A percentile compares a stretch with the other conserved stretches of the same genome.
Conservation (phyloP, 345 rosid genomes). For the Sisymbrium irio region DNA sequence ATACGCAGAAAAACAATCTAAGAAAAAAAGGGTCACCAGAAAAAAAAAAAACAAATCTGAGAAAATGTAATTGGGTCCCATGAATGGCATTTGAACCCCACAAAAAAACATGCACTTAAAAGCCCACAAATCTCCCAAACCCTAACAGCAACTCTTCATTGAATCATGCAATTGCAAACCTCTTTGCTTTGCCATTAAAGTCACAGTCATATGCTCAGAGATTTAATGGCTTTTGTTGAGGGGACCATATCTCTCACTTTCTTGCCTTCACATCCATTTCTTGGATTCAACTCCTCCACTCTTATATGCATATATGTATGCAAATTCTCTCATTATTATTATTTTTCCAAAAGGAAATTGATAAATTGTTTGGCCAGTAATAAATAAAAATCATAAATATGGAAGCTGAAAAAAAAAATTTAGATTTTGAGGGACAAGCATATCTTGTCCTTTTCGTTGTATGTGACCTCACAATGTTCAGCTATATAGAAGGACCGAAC, state of each 20-base stretch:
- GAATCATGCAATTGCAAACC: constrained; percentile 39
- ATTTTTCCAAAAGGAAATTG: constrained; percentile 10
- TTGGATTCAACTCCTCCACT: constrained; percentile 35
- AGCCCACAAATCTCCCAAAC: constrained; percentile 38
- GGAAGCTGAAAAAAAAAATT: constrained; percentile 24
- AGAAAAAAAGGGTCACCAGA: neutral
- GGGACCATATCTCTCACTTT: constrained; percentile 38
- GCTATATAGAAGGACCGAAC: constrained; percentile 31
- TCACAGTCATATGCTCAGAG: constrained; percentile 42
- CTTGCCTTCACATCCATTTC: constrained; percentile 34
- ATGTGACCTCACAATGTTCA: constrained; percentile 39
- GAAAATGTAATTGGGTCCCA: constrained; percentile 29
- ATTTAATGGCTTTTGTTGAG: constrained; percentile 39
- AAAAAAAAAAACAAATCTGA: constrained; percentile 1
- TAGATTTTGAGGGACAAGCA: constrained; percentile 39
- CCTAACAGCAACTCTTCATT: constrained; percentile 42
- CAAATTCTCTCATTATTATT: neutral
- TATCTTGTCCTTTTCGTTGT: constrained; percentile 38
- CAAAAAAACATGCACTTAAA: constrained; percentile 36
- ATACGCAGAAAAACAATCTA: constrained; percentile 1
- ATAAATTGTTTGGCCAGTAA: constrained; percentile 26
- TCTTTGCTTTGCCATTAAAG: constrained; percentile 41
- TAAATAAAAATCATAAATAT: constrained; percentile 31
- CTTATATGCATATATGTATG: constrained; percentile 9
- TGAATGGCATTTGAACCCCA: constrained; percentile 24